phyloP scores from a whole-genome alignment of 768 basidiomycete species.

The Tylopilus cervinicoccineus region DNA sequence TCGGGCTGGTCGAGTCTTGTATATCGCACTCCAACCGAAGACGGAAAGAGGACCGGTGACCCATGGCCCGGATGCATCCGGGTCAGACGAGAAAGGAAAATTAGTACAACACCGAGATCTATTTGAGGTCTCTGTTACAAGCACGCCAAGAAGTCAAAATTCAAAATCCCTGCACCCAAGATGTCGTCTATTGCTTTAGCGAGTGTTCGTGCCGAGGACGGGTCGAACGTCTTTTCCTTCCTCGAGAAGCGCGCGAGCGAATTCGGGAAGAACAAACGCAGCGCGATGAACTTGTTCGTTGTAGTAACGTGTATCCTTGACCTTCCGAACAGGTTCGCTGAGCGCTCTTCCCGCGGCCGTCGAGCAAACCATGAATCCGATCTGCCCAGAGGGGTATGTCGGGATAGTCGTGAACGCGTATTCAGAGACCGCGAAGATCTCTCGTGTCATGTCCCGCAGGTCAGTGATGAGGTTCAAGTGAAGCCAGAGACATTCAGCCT shows the following conservation, averaged over 20 bases:
- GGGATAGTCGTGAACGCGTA: slow-evolving; percentile 97
- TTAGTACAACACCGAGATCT: too few relatives aligned
- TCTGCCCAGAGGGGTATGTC: slow-evolving; percentile 98
- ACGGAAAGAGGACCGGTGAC: too few relatives aligned
- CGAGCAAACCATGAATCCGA: slow-evolving; percentile 88
- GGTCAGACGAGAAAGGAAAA: too few relatives aligned
- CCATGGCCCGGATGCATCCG: too few relatives aligned
- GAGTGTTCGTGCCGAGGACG: slow-evolving; percentile 29
- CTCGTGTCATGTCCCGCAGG: slow-evolving; percentile 61
- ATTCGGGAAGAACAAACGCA: slow-evolving; percentile 91
- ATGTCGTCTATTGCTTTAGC: too few relatives aligned
- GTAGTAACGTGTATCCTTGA: slow-evolving; percentile 78
- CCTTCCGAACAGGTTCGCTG: slow-evolving; percentile 65
- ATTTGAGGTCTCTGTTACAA: too few relatives aligned
- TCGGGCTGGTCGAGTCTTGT: too few relatives aligned
- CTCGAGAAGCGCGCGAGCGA: slow-evolving; percentile 69
- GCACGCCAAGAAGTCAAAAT: too few relatives aligned
- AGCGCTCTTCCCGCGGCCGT: slow-evolving; percentile 71
- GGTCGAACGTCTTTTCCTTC: slow-evolving; percentile 72
- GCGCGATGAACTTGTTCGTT: slow-evolving; percentile 74
- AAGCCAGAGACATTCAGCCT: slow-evolving; percentile 93
- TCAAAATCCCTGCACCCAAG: too few relatives aligned
- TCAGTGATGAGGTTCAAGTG: slow-evolving; percentile 84
- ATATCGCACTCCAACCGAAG: too few relatives aligned
- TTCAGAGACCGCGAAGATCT: slow-evolving; percentile 75